phyloP scores from a whole-genome alignment of 2,329 filamentous ascomycete genomes.

The Thelonectria olida region DNA sequence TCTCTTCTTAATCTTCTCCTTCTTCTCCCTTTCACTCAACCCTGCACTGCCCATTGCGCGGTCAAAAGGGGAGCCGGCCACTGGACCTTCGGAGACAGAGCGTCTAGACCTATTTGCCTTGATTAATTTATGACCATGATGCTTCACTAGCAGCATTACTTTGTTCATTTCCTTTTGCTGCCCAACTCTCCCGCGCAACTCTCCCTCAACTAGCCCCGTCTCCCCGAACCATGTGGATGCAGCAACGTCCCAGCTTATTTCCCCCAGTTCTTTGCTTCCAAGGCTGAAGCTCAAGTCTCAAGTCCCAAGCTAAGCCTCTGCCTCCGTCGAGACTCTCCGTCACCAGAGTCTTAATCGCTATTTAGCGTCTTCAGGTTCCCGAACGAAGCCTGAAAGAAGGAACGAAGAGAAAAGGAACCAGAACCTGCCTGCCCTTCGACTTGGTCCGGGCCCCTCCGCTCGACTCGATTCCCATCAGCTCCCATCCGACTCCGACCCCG shows the following conservation, averaged over 20 bases:
- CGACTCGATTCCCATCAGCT: slow-evolving; percentile 12
- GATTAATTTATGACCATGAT: not conserved
- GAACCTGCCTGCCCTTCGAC: not conserved
- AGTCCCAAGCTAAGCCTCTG: not conserved
- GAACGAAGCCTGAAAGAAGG: not conserved
- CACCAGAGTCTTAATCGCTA: not conserved
- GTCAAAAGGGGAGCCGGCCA: slow-evolving; percentile 4
- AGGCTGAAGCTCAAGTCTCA: not conserved
- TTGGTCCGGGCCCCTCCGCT: slow-evolving; percentile 14
- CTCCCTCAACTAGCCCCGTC: not conserved
- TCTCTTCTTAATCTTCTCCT: not conserved
- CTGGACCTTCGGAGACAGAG: not conserved
- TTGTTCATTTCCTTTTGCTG: slow-evolving; percentile 9
- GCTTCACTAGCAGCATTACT: not conserved
- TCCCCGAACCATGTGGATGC: slow-evolving; percentile 20
- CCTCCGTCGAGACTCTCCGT: not conserved
- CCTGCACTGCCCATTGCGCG: slow-evolving; percentile 1
- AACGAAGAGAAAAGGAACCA: not conserved
- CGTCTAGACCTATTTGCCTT: not conserved
- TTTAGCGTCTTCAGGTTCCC: not conserved
- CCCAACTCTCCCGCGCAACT: slow-evolving; percentile 2
- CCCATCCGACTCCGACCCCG: slow-evolving; percentile 8
- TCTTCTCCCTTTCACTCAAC: not conserved
- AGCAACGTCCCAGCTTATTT: slow-evolving; percentile 4
- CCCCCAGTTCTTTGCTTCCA: not conserved